These are phyloP conservation scores for Amylostereum areolatum DNA, from an alignment of 1,284 basidiomycete genomes.

Conservation along the genomic window DNA sequence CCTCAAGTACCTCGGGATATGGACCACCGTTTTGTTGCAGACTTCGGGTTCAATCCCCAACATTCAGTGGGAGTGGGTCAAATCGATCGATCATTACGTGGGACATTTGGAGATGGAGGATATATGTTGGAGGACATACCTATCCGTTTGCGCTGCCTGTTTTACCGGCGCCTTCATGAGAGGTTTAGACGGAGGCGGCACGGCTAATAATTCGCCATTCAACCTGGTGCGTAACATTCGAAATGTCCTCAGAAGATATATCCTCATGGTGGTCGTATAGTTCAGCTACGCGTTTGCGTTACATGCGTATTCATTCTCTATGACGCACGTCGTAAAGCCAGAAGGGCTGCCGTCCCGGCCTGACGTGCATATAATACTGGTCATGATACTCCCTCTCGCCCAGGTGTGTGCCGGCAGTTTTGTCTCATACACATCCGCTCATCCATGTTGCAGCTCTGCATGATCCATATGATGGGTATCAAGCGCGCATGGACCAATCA, in stretches of 20 bases:
- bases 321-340: constrained; percentile 42
- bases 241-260: constrained; percentile 4
- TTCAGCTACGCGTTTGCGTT: constrained; percentile 70
- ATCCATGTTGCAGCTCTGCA: constrained; percentile 37
- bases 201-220: constrained; percentile 51
- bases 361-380: constrained; percentile 61
- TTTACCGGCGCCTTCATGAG: constrained; percentile 59
- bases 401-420: constrained; percentile 35
- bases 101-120: constrained; percentile 48
- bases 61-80: constrained; percentile 23
- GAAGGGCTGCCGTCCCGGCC: constrained; percentile 50
- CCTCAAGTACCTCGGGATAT: constrained; percentile 45
- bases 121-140: constrained; percentile 69
- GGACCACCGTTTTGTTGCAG: constrained; percentile 54
- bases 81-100: constrained; percentile 38
- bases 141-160: constrained; percentile 56
- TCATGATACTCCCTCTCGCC: constrained; percentile 61
- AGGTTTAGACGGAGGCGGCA: constrained; percentile 56
- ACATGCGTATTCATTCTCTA: constrained; percentile 63
- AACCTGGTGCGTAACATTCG: constrained; percentile 45
- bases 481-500: constrained; percentile 54
- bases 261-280: constrained; percentile 26
- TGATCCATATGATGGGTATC: constrained; percentile 59
- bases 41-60: constrained; percentile 36
- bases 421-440: constrained; percentile 5